Evolutionary conservation across 176 grass and related monocot species (phyloP).

Genomic region (Elymus sibiricus): DNA sequence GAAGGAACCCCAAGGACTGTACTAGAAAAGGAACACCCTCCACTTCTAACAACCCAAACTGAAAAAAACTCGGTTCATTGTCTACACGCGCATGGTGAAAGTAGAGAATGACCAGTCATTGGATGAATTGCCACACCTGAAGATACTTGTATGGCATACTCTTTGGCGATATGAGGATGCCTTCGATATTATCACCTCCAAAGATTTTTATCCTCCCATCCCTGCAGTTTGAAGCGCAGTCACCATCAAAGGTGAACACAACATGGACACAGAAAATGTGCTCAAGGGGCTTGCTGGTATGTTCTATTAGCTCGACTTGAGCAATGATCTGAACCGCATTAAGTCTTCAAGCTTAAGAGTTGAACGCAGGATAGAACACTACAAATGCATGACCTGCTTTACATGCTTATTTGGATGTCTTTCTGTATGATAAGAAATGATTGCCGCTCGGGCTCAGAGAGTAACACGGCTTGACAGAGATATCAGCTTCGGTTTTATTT

Average conservation of each 20-base stretch:
- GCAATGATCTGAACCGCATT: not conserved
- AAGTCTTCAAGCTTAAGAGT: not conserved
- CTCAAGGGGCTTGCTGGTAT: not conserved
- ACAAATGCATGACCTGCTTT: not conserved
- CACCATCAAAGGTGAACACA: not conserved
- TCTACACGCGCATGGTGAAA: not conserved
- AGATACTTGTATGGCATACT: slow-evolving; percentile 82
- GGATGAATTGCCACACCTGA: slow-evolving; percentile 45
- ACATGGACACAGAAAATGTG: not conserved
- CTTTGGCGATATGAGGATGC: slow-evolving; percentile 75
- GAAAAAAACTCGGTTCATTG: not conserved
- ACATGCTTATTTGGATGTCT: not conserved
- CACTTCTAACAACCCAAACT: not conserved
- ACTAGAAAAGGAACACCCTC: not conserved
- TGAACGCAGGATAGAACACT: not conserved
- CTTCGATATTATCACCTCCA: slow-evolving; percentile 89
- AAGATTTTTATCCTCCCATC: slow-evolving; percentile 94
- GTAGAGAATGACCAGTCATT: not conserved
- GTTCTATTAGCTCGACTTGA: not conserved
- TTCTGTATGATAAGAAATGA: not conserved
- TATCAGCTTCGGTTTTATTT: not conserved
- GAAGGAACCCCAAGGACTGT: not conserved
- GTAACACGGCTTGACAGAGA: not conserved
- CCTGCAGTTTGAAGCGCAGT: slow-evolving; percentile 39
- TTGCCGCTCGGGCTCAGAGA: not conserved